Base-by-base conservation (phyloP, 1,139 yeast genomes). In the Candida smagusa region DNA sequence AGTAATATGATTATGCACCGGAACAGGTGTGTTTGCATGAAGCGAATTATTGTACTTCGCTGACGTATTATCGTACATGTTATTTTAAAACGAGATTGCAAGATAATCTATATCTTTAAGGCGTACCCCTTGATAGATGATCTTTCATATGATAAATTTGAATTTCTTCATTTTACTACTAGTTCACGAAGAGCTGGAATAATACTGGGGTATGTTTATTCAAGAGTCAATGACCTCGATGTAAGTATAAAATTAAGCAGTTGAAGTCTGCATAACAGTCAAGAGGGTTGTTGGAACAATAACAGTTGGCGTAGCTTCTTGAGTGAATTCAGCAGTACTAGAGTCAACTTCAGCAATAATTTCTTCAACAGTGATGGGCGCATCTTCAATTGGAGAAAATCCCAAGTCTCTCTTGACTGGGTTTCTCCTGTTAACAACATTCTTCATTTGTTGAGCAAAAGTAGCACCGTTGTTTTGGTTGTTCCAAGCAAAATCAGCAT, bases 381-480 rank as follows among this genome's bases (percentile, higher is more conserved):
- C 19, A 5, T 16, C 19, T 4, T 4, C 19, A 16, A 16, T 16
- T 16, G 19, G 5, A 16, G 19, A 16, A 16, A 16, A 16, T 16
- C 5, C 3, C 5, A 16, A 16, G 19, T 16, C 19, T 16, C 9
- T 28, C 27, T 24, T 9, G 6, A 9, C n/a, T 24, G 27, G 27
- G 12, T 24, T 24, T 11, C 12, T 24, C 27, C 27, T 4, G 27
- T 3, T 4, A 24, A 24, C 11, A 24, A 24, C 27, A 24, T 24
- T 24, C 27, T 45, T 45, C 46, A 47, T 41, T 31, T 41, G 44
- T 25, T 45, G 36, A 21, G 42, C 49, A 30, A 31, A 47, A 30
- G 42, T 41, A 11, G 35, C 22, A 8, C 47, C 50, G 22, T 32
- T 21, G 25, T 37, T 38, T 7, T 22, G 33, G 28, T 46, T 24